Evolutionary conservation across 345 rosid species (phyloP), one percentile per base, ranked within the genome.

Genomic region (Turnera subulata): DNA sequence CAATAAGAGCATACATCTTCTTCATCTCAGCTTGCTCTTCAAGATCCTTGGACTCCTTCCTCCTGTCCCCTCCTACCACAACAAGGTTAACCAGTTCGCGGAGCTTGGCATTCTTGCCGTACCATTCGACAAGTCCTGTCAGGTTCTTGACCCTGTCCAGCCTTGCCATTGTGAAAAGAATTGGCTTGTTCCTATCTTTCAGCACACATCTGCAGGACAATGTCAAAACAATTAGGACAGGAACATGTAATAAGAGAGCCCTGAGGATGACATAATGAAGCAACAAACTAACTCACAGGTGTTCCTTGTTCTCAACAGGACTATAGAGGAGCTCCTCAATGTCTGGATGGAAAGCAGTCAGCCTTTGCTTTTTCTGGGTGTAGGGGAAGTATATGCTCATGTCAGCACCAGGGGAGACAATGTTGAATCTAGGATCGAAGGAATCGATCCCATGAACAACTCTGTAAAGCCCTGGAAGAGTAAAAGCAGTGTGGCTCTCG

Each of bases 11-110:
- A 20, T 78, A 65, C 88, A 91, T 88, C 69, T 80, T 91, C 78
- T 88, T 84, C 96, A 91, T 91, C 73, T 91, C 96, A 0, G 96
- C 82, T 51, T 88, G 85, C 78, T 91, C 98, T 76, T 91, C 96
- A 49, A 80, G 65, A 70, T 91, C 97, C 47, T 91, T 82, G 0
- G 97, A 88, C 33, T 91, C 91, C 80, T 88, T 91, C 62, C 96
- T 79, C 76, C 94, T 73, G 62, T 88, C 96, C 19, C 96, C 96
- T 23, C 97, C 97, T 0, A 88, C 97, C 6, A 91, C 94, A 0
- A 91, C 97, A 24, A 88, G 84, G 81, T 91, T 91, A 32, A 63
- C 89, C 6, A 88, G 64, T 44, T 88, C 91, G 1, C 96, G 88
- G 0, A 91, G 75, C 70, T 64, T 76, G 1, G 65, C 11, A 43